Percentiles rank a stretch among this genome's conserved stretches.
phyloP scores from a whole-genome alignment of 495 filamentous ascomycete species.

The Filosporella fistucella region DNA sequence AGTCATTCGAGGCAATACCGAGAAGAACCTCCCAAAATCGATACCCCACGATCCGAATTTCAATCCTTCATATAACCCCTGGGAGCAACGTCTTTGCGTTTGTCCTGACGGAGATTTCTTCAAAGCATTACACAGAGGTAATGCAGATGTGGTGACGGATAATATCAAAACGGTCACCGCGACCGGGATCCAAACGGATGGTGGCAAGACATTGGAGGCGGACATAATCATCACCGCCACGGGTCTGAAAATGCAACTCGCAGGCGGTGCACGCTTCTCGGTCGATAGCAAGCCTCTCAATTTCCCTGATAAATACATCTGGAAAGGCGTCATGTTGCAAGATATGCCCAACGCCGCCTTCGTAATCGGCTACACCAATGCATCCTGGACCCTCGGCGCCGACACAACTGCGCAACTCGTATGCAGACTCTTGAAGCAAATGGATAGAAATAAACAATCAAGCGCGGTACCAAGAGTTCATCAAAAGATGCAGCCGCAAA shows the following conservation, averaged over 20 bases:
- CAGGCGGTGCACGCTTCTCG: conserved; percentile 24
- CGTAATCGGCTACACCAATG: conserved; percentile 35
- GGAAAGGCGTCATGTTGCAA: conserved; percentile 37
- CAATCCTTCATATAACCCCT: conserved; percentile 64
- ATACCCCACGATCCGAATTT: conserved; percentile 64
- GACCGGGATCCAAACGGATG: conserved; percentile 51
- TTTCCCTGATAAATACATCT: conserved; percentile 28
- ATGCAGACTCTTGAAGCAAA: conserved; percentile 27
- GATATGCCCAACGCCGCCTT: conserved; percentile 35
- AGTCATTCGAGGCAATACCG: conserved; percentile 37
- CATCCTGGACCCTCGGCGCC: conserved; percentile 39
- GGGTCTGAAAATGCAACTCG: conserved; percentile 45
- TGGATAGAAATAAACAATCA: conserved; percentile 22
- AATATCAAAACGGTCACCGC: conserved; percentile 59
- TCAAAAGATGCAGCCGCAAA: conserved; percentile 30
- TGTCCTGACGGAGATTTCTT: conserved; percentile 73
- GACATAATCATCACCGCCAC: conserved; percentile 78
- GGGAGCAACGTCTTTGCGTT: conserved; percentile 70
- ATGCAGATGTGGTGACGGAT: conserved; percentile 62
- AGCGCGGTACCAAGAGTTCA: conserved; percentile 26
- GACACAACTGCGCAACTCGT: conserved; percentile 28
- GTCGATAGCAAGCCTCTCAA: conserved; percentile 27
- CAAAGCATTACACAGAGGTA: conserved; percentile 49
- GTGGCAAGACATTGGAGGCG: conserved; percentile 51
- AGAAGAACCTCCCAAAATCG: conserved; percentile 45